Base-by-base conservation (phyloP, 164 flowering plant genomes). In the Berberis thunbergii region DNA sequence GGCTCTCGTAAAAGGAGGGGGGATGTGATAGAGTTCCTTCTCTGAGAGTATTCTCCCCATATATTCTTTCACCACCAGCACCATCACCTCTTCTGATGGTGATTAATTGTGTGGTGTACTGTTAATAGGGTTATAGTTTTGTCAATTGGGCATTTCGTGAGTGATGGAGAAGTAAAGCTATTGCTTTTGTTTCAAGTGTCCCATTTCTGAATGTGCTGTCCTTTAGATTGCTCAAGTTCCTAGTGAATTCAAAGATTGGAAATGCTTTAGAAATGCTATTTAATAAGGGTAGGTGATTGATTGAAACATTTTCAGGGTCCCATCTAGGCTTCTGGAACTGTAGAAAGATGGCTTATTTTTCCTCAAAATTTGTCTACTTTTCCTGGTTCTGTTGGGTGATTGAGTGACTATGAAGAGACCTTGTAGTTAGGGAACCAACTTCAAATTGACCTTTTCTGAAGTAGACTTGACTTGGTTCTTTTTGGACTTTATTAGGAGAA, bases 171-270 rank as follows among this genome's bases (percentile, higher is more conserved):
- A 82, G 80, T 61, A 65, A 79, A 43, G 66, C 61, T 49, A 53
- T 80, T 79, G 78, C 83, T 79, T 80, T 50, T 67, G 64, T 70
- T 76, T 64, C 67, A 82, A 79, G 86, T 57, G 49, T 70, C 54
- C 1, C 46, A 43, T 69, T 43, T 64, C 43, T 50, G 41, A 56
- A 1, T 1, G 53, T 2, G 4, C 38, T 6, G 9, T 52, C 26
- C 26, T 26, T 61, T 45, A 13, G 45, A 45, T 6, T 54, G 40
- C 26, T 26, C 26, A 26, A 26, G 26, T 26, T 26, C 26, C 26
- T 26, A 26, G 26, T 26, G 26, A 26, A 26, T 26, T 13, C 4
- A 43, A 11, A 7, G 44, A 6, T 26, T 48, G 3, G 10, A 9
- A 52, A 12, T 1, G 53, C 6, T 49, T 8, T 38, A 61, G 63